Evolutionary conservation across 208 protist species (phyloP), one percentile per base, ranked within the genome.

Genomic region (Wallacemonas sp.): DNA sequence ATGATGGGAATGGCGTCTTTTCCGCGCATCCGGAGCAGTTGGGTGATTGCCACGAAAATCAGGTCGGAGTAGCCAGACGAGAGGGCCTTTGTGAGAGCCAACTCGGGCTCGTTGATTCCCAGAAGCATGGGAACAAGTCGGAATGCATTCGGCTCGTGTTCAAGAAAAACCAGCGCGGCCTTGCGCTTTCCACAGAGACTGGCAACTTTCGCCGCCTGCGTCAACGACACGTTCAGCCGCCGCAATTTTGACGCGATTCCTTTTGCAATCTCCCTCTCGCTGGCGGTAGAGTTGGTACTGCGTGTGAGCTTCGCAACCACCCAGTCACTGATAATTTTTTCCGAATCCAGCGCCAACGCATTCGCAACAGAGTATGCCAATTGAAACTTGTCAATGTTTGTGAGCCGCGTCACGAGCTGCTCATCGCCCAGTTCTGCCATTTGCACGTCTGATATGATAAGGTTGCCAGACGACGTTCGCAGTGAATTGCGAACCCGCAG

Each of bases 271-370:
- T 52, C 39, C 44, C 67, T 76, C 36, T 90, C 83, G 5, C 69
- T 68, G 2, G 65, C 64, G 30, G 49, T 27, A 14, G 58, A 34
- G 19, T 27, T 14, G 9, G 56, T 61, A 29, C 43, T 52, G 38
- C 72, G 41, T 1, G 60, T 65, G 14, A 99, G 82, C 69, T 97
- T 98, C 12, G 67, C 72, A 61, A 97, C 82, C 9, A 95, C 97
- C 97, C 98, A 99, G 63, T 97, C 86, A 44, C 88, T 67, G n/a
- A 99, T 73, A 5, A 99, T 81, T 8, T 52, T 68, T 24, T 93
- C 81, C 2, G 71, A 71, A 54, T 85, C 76, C 12, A 88, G 56
- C 24, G 80, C 85, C 1, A 98, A 65, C 6, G 73, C 70, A 8
- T 93, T 74, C 21, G 73, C 71, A 9, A 98, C 80, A 44, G 77